These are phyloP conservation scores for Curvularia verruculosa DNA, from an alignment of 2,329 filamentous ascomycete genomes.

Conservation along the genomic window DNA sequence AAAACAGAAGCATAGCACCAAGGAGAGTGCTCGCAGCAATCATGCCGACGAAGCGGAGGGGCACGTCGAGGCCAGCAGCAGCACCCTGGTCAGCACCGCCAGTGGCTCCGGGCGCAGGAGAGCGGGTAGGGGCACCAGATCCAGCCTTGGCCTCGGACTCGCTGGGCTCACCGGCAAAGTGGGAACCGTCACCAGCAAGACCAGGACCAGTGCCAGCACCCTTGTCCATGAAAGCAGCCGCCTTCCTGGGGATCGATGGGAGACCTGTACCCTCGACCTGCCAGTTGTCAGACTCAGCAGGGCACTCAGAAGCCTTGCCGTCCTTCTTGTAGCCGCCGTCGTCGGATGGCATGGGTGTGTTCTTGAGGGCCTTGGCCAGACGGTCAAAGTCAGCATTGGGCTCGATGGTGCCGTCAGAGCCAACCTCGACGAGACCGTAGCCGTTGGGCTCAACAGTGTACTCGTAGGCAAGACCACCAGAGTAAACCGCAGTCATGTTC, in stretches of 20 bases:
- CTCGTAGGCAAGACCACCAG: slow-evolving; percentile 94
- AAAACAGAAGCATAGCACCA: slow-evolving; percentile 42
- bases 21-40: slow-evolving; percentile 41
- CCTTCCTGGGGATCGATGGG: slow-evolving; percentile 63
- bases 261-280: slow-evolving; percentile 59
- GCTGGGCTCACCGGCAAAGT: slow-evolving; percentile 41
- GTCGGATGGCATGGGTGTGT: slow-evolving; percentile 59
- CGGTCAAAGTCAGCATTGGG: slow-evolving; percentile 68
- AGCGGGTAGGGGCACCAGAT: slow-evolving; percentile 36
- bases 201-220: slow-evolving; percentile 65
- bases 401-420: slow-evolving; percentile 57
- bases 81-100: slow-evolving; percentile 20
- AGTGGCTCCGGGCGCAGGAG: slow-evolving; percentile 20
- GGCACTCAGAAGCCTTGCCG: slow-evolving; percentile 62
- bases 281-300: slow-evolving; percentile 61
- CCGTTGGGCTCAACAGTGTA: slow-evolving; percentile 71
- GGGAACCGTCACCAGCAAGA: slow-evolving; percentile 57
- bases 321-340: slow-evolving; percentile 64
- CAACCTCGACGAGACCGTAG: slow-evolving; percentile 78
- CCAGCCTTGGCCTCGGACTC: slow-evolving; percentile 37
- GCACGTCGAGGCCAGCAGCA: slow-evolving; percentile 33
- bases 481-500: slow-evolving; percentile 90
- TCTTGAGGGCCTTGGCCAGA: slow-evolving; percentile 58
- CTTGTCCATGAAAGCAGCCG: slow-evolving; percentile 61
- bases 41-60: slow-evolving; percentile 39